phyloP scores from a whole-genome alignment of 345 rosid genomes.

The Geranium rotundifolium region DNA sequence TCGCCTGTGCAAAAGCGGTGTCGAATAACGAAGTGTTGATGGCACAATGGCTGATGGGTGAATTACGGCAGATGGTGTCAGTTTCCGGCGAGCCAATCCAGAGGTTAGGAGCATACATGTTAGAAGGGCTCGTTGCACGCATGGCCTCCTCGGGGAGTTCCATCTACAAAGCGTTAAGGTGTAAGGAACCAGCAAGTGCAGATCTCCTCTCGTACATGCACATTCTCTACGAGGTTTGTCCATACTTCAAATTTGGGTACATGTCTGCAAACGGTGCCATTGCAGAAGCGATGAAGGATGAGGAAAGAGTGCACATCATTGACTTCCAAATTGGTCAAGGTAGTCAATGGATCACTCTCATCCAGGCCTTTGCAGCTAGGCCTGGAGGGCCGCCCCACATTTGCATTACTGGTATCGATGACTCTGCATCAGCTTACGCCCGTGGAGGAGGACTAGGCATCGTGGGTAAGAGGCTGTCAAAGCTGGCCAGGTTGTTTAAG shows the following conservation, averaged over 20 bases:
- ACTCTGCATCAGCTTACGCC: constrained; percentile 72
- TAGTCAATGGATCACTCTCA: constrained; percentile 76
- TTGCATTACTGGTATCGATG: constrained; percentile 69
- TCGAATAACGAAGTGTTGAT: constrained; percentile 55
- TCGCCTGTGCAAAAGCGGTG: constrained; percentile 67
- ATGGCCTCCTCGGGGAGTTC: constrained; percentile 74
- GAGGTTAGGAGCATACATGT: constrained; percentile 84
- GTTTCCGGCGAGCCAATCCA: constrained; percentile 96
- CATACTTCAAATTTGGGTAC: constrained; percentile 87
- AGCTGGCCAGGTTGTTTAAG: constrained; percentile 46
- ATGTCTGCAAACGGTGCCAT: constrained; percentile 96
- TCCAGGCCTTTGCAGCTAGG: constrained; percentile 90
- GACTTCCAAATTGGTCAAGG: constrained; percentile 92
- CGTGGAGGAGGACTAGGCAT: constrained; percentile 62
- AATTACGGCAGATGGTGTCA: constrained; percentile 64
- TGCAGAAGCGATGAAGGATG: constrained; percentile 92
- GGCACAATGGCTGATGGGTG: constrained; percentile 62
- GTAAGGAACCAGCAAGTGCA: constrained; percentile 60
- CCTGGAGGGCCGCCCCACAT: constrained; percentile 84
- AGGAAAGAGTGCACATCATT: constrained; percentile 64
- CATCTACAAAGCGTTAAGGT: constrained; percentile 52
- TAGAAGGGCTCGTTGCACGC: constrained; percentile 89
- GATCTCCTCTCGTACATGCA: constrained; percentile 69
- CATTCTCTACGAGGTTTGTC: constrained; percentile 77
- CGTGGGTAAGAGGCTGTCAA: constrained; percentile 50